Percentiles rank a stretch among this genome's conserved stretches.
phyloP scores from a whole-genome alignment of 2,329 filamentous ascomycete genomes.

The Microcera coccophila region DNA sequence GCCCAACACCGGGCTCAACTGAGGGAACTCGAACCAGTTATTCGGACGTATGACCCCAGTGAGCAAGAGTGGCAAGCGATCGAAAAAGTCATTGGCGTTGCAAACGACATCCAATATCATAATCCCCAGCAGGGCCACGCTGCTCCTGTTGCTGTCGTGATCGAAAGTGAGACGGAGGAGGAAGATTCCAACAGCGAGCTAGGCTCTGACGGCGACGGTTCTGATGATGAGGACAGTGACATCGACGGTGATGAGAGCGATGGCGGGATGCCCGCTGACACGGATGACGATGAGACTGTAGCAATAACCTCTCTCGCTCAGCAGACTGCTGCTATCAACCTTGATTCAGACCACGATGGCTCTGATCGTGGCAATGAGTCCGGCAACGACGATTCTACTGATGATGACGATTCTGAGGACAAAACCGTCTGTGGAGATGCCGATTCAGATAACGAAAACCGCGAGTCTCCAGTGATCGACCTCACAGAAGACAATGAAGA shows the following conservation, averaged over 20 bases:
- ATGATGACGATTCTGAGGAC: too few species aligned
- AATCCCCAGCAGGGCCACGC: background rate
- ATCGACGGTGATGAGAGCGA: background rate
- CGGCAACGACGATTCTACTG: background rate
- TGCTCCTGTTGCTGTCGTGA: background rate
- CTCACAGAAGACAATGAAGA: background rate
- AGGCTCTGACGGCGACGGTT: background rate
- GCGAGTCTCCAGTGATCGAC: background rate
- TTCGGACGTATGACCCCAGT: slow-evolving; percentile 5
- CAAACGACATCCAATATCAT: background rate
- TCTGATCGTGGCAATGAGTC: background rate
- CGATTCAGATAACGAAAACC: background rate
- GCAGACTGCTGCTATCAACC: too few species aligned
- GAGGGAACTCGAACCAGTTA: slow-evolving; percentile 19
- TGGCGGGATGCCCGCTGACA: background rate
- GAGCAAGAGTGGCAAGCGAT: slow-evolving; percentile 9
- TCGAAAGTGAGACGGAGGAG: background rate
- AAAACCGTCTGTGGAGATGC: background rate
- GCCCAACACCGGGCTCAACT: slow-evolving; percentile 2
- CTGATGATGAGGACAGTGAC: background rate
- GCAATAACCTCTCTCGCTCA: too few species aligned
- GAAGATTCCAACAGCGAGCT: slow-evolving; percentile 2
- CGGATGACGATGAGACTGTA: too few species aligned
- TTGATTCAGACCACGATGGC: too few species aligned
- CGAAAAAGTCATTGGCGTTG: background rate